A percentile compares a stretch with the other conserved stretches of the same genome.
phyloP scores from a whole-genome alignment of 805 yeast genomes.

The Starmerella riodocensis region DNA sequence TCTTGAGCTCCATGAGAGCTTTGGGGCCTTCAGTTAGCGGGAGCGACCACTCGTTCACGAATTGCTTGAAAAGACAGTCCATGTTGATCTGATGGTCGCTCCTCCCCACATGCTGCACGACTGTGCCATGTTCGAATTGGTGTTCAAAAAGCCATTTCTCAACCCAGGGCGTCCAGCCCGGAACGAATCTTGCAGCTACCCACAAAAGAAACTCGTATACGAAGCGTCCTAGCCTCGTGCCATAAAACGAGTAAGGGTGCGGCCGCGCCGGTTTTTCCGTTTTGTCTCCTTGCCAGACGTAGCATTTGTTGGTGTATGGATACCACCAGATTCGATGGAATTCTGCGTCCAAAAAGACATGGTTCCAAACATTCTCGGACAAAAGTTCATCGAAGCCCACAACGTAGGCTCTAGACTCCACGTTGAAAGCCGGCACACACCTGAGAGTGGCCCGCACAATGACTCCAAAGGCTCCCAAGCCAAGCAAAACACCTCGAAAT shows the following conservation, averaged over 20 bases:
- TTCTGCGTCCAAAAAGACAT: constrained; percentile 79
- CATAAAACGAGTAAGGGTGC: constrained; percentile 74
- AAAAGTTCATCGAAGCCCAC: constrained; percentile 63
- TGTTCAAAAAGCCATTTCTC: constrained; percentile 75
- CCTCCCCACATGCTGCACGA: constrained; percentile 47
- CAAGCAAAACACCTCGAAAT: constrained; percentile 70
- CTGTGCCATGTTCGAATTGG: constrained; percentile 48
- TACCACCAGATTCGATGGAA: constrained; percentile 95
- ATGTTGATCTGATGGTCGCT: constrained; percentile 81
- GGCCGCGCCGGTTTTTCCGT: constrained; percentile 48
- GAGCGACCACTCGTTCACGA: constrained; percentile 94
- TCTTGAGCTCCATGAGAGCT: constrained; percentile 35
- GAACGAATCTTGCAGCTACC: constrained; percentile 59
- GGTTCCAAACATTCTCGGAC: constrained; percentile 46
- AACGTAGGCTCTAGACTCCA: constrained; percentile 70
- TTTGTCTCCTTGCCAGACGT: constrained; percentile 80
- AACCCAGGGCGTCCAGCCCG: constrained; percentile 68
- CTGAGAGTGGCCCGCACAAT: constrained; percentile 77
- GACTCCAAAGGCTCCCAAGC: constrained; percentile 84
- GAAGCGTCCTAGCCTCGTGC: constrained; percentile 61
- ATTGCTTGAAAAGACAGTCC: constrained; percentile 92
- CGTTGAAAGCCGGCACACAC: constrained; percentile 68
- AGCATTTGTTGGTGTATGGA: constrained; percentile 77
- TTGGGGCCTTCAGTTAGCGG: constrained; percentile 70
- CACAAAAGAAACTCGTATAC: constrained; percentile 70